Conservation (phyloP, 78 protist genomes). For the Emiliania huxleyi region DNA sequence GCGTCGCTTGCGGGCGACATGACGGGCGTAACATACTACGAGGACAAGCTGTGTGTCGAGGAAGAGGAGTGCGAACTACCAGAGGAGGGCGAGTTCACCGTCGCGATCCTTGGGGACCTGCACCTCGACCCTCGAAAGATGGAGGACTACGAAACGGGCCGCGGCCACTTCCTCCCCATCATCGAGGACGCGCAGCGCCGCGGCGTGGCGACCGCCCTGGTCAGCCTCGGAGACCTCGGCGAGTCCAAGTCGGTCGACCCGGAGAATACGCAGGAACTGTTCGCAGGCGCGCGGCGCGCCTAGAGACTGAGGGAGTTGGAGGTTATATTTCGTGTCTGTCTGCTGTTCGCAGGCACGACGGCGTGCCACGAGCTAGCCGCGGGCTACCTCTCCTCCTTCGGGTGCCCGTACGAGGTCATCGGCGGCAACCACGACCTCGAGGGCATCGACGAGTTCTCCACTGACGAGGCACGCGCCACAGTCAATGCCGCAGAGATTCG, state of each 20-base stretch:
- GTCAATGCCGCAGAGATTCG: no score
- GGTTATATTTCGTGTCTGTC: no score
- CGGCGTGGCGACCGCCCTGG: neutral
- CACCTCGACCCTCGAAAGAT: slow-evolving; percentile 28
- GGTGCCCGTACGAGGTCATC: slow-evolving; percentile 28
- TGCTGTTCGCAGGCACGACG: slow-evolving; percentile 27
- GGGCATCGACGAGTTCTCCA: slow-evolving; percentile 35
- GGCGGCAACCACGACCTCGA: slow-evolving; percentile 37
- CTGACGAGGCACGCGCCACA: slow-evolving; percentile 8
- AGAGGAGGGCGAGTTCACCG: neutral
- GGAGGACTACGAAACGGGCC: slow-evolving; percentile 7
- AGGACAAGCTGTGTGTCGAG: neutral
- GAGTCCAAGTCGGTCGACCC: slow-evolving; percentile 26
- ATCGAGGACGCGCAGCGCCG: neutral
- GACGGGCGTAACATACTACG: no score
- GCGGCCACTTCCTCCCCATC: neutral
- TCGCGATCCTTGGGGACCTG: slow-evolving; percentile 23
- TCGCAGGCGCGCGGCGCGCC: slow-evolving; percentile 13
- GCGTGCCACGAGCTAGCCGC: slow-evolving; percentile 37
- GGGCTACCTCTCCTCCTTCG: slow-evolving; percentile 10
- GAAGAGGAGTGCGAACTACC: neutral
- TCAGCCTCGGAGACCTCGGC: slow-evolving; percentile 22
- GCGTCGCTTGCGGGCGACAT: no score
- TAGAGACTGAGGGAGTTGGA: no score
- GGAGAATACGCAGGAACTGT: neutral